Base-by-base conservation (phyloP, 805 yeast genomes). In the Schwanniomyces vanrijiae region DNA sequence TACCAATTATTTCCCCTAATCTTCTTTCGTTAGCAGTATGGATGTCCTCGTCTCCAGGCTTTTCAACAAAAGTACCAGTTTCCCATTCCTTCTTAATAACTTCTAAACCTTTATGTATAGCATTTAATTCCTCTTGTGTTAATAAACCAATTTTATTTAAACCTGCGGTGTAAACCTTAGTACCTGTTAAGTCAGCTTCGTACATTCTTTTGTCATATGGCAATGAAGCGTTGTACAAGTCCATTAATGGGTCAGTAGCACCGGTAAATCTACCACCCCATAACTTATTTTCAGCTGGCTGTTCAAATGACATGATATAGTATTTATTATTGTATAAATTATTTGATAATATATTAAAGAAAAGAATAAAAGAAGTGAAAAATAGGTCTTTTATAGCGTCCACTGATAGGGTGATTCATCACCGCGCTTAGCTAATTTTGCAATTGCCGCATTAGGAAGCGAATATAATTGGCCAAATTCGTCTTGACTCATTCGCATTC, bases 241-340 rank as follows among this genome's bases (percentile, higher is more conserved):
- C 95, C 99, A 94, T 94, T 62, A 94, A 75, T 3, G 99, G 99
- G 60, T 94, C 99, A 24, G 96, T 84, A 52, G 92, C 92, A 3
- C 96, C 98, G 50, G 97, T 92, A 73, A 92, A 92, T 69, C 99
- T 82, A 60, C 98, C 99, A 60, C 99, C 99, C 99, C 99, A 92
- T 55, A 92, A 76, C 67, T 84, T 91, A 58, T 75, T 77, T 69
- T 86, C 90, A 24, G 84, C 70, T 55, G 84, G 83, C 56, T 78
- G 66, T 44, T 65, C 64, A 19, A 49, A 29, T 37, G 68, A 48
- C 73, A 68, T 71, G 29, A 50, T 51, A 39, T 11, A 20, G 8
- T 18, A 14, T 31, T 14, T 11, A 31, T 31, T 7, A 38, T 2
- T 3, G 16, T 22, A 6, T 16, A 21, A 21, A 39, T 18, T 39